A percentile compares a stretch with the other conserved stretches of the same genome.
phyloP scores from a whole-genome alignment of 2,329 filamentous ascomycete genomes.

The Purpureocillium lavendulum region DNA sequence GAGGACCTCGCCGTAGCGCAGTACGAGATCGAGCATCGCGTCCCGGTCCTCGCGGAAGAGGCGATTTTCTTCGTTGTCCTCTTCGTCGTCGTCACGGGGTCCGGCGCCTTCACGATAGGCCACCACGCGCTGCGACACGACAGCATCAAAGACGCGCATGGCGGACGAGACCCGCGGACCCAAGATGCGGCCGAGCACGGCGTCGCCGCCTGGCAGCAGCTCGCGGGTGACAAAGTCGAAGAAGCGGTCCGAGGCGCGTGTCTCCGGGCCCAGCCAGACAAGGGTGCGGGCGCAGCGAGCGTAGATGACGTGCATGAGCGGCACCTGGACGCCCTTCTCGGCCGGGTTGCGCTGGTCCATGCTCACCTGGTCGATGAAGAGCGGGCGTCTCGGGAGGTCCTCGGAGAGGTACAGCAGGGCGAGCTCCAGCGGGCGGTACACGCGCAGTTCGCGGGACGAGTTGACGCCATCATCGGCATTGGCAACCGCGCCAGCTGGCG shows the following conservation, averaged over 20 bases:
- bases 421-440: slow-evolving; percentile 19
- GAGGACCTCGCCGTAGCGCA: slow-evolving; percentile 11
- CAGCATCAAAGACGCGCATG: slow-evolving; percentile 18
- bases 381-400: slow-evolving; percentile 4
- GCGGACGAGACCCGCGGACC: slow-evolving; percentile 13
- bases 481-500: slow-evolving; percentile 1
- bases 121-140: slow-evolving; percentile 13
- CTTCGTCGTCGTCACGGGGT: background rate
- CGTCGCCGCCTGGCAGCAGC: background rate
- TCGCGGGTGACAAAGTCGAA: slow-evolving; percentile 12
- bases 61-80: slow-evolving; percentile 4
- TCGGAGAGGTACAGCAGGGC: slow-evolving; percentile 14
- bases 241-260: slow-evolving; percentile 12
- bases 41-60: slow-evolving; percentile 14
- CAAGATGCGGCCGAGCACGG: slow-evolving; percentile 13
- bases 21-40: slow-evolving; percentile 16
- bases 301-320: slow-evolving; percentile 21
- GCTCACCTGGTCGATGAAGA: slow-evolving; percentile 24
- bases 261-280: slow-evolving; percentile 18
- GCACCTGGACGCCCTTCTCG: slow-evolving; percentile 18
- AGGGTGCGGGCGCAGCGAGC: slow-evolving; percentile 11
- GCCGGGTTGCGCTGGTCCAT: slow-evolving; percentile 17
- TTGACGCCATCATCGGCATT: too few species aligned
- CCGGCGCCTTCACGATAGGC: too few species aligned
- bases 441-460: slow-evolving; percentile 7